Base-by-base conservation (phyloP, 345 rosid species). In the Litchi chinensis region DNA sequence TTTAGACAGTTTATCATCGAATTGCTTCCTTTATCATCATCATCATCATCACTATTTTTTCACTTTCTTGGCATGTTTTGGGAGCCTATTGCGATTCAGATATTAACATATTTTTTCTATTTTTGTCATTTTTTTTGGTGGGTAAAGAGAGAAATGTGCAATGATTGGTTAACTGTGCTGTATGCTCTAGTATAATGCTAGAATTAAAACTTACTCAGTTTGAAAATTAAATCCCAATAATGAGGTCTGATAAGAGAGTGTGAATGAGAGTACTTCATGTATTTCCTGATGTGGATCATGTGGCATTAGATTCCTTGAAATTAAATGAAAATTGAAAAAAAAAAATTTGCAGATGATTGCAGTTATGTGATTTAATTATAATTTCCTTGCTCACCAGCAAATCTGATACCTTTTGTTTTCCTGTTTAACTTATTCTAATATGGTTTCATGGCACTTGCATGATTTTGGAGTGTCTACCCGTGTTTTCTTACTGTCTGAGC, bases 41-140 rank as follows among this genome's bases (percentile, higher is more conserved):
- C 52, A 52, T 70, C 19, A 19, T 54, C 59, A 67, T 64, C 52
- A 64, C 4, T 41, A 19, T 54, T 67, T 71, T 64, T 64, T 70
- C 41, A 11, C 52, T 66, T 65, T 71, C 18, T 40, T 41, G 19
- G 46, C 52, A 9, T 37, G 21, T 75, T 63, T 41, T 37, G 44
- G 24, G 41, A 32, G 19, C 56, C 39, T 75, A 59, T 54, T 43
- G 22, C 63, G 8, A 11, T 15, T 65, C 10, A 26, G 32, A 11
- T 24, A 52, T 32, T 26, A 63, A 26, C 16, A 4, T 21, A 7
- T 63, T 63, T 41, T 5, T 21, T 26, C 39, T 8, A 11, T 63
- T 24, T 63, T 6, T 21, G 13, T 11, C 24, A 24, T 21, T 22
- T 39, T 63, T 26, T 63, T 22, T 24, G 1, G 37, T 63, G 66